Conservation (phyloP, 495 filamentous ascomycete genomes). For the Talaromyces adpressus region DNA sequence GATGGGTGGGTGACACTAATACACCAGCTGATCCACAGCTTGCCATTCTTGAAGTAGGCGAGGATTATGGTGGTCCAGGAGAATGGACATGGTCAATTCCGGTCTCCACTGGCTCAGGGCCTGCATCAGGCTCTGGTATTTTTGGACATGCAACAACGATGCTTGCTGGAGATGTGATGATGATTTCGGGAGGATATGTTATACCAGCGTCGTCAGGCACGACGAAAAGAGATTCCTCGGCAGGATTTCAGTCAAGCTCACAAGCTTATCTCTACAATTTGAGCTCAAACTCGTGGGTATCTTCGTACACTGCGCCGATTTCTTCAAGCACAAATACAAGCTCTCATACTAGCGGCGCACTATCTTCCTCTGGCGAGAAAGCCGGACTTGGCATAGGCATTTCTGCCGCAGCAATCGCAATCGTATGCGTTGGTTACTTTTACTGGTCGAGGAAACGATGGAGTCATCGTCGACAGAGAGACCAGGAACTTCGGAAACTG, state of each 20-base stretch:
- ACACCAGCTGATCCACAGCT: constrained; percentile 75
- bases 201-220: constrained; percentile 48
- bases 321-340: background rate
- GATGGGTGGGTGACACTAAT: constrained; percentile 78
- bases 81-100: constrained; percentile 74
- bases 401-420: constrained; percentile 39
- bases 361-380: constrained; percentile 39
- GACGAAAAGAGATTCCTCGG: constrained; percentile 28
- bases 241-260: constrained; percentile 27
- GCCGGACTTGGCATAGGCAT: constrained; percentile 70
- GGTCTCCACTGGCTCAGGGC: constrained; percentile 22
- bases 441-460: constrained; percentile 37
- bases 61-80: constrained; percentile 57
- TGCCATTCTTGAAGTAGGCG: constrained; percentile 63
- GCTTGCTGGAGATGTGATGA: constrained; percentile 82
- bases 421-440: constrained; percentile 50
- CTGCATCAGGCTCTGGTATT: constrained; percentile 50
- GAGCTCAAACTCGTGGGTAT: constrained; percentile 63
- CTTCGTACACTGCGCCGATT: constrained; percentile 57
- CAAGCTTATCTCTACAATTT: constrained; percentile 69
- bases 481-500: constrained; percentile 47
- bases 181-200: constrained; percentile 74
- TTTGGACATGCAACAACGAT: constrained; percentile 83
- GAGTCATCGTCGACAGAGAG: constrained; percentile 34
- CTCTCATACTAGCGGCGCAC: background rate